phyloP scores from a whole-genome alignment of 164 flowering plant species.

The Liquidambar formosana region DNA sequence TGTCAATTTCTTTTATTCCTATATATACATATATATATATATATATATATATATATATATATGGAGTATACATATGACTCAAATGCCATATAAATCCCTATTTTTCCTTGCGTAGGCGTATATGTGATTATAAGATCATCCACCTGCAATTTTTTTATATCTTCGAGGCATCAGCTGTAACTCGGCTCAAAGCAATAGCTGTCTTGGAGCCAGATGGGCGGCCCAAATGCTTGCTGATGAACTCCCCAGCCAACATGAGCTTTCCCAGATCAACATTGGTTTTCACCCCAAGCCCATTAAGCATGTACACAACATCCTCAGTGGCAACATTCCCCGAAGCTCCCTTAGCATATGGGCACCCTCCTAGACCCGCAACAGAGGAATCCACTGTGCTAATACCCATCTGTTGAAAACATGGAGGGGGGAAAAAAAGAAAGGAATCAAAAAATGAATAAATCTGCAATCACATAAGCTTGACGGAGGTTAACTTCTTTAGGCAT shows the following conservation, averaged over 20 bases:
- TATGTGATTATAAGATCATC: not conserved
- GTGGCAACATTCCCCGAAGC: slow-evolving; percentile 99
- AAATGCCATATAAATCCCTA: not conserved
- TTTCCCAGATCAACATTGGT: slow-evolving; percentile 87
- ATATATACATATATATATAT: not conserved
- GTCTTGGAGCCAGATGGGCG: slow-evolving; percentile 85
- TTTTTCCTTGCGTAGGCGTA: not conserved
- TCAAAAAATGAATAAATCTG: too few species aligned
- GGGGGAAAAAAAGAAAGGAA: not conserved
- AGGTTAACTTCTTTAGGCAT: too few species aligned
- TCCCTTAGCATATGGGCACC: slow-evolving; percentile 99
- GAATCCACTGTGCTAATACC: slow-evolving; percentile 87
- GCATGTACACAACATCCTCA: slow-evolving; percentile 96
- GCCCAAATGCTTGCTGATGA: slow-evolving; percentile 73
- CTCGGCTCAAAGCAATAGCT: slow-evolving; percentile 70
- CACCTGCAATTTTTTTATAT: slow-evolving; percentile 23
- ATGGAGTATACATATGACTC: not conserved
- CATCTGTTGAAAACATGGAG: slow-evolving; percentile 55
- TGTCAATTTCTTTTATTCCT: slow-evolving; percentile 6
- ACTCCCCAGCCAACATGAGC: slow-evolving; percentile 82
- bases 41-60: not conserved
- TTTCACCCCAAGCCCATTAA: slow-evolving; percentile 79
- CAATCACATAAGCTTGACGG: too few species aligned
- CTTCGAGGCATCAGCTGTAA: slow-evolving; percentile 65
- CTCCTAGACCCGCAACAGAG: slow-evolving; percentile 91